Evolutionary conservation across 768 basidiomycete species (phyloP).

Genomic region (Mycena venus): DNA sequence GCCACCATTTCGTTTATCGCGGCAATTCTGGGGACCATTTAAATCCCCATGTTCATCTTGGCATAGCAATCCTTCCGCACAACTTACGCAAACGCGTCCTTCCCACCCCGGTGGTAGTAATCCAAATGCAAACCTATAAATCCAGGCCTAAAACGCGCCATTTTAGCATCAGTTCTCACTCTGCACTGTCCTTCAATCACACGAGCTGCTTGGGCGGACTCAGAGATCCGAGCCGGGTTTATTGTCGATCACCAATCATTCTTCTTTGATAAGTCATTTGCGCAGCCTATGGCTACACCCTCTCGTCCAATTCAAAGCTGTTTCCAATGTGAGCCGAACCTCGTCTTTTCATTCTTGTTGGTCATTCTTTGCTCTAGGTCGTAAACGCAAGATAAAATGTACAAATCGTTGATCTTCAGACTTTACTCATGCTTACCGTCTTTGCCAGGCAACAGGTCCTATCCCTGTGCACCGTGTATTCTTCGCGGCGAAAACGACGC

Average conservation of each 20-base stretch:
- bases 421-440: neutral
- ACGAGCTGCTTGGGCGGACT: no score
- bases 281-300: conserved; percentile 22
- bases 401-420: neutral
- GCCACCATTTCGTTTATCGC: no score
- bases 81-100: no score
- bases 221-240: neutral
- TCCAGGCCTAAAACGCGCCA: no score
- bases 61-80: no score
- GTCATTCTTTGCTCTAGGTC: conserved; percentile 25
- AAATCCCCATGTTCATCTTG: no score
- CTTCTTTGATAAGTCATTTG: neutral
- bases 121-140: no score
- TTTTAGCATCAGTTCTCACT: no score
- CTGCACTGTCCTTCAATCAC: no score
- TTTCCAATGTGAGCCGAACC: conserved; percentile 37
- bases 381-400: conserved; percentile 48
- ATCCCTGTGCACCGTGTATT: conserved; percentile 44
- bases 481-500: conserved; percentile 41
- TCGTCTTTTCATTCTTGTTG: neutral
- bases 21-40: no score
- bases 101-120: no score
- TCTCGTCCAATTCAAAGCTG: conserved; percentile 45
- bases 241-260: neutral
- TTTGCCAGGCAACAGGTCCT: conserved; percentile 39